Evolutionary conservation across 148 eudicot species (phyloP), one percentile per base, ranked within the genome.

Genomic region (Talinum fruticosum): DNA sequence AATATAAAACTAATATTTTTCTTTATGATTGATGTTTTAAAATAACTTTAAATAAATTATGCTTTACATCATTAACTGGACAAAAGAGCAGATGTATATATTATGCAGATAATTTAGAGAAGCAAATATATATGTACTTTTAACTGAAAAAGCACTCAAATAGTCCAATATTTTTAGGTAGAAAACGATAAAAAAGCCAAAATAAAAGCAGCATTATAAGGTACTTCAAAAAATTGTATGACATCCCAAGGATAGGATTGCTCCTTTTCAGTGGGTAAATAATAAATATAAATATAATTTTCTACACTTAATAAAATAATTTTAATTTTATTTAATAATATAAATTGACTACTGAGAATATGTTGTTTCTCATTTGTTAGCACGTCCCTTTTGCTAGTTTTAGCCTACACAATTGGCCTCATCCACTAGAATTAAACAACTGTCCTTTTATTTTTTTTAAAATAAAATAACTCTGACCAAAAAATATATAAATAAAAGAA

Each of bases 321-420:
- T n/a, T n/a, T n/a, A 82, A 49, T 51, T 23, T 59, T 71, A 71
- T 73, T 77, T 77, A 21, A 14, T 45, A 28, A 19, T 38, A 10
- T 18, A 16, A 19, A 51, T 16, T 51, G 4, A 16, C 41, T 49
- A 36, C 28, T 77, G 30, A 66, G 80, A 81, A 73, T 78, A 74
- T 69, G 49, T 73, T 64, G 81, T 81, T 86, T 81, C 82, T 84
- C 92, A 90, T 85, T 87, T 82, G 83, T 81, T 85, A 86, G 90
- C 95, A 89, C 92, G 90, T 89, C 90, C 89, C 85, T 64, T 80
- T 73, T 41, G 70, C 47, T 51, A 67, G 68, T 87, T 84, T n/a
- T 73, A 54, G 83, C 86, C 87, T 75, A 83, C 70, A 30, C 85
- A 75, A 76, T 77, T 83, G 82, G 81, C 78, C 78, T 77, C n/a